Evolutionary conservation across 1,284 basidiomycete genomes (phyloP), one percentile per base, ranked within the genome.

Genomic region (Ganoderma meredithae): DNA sequence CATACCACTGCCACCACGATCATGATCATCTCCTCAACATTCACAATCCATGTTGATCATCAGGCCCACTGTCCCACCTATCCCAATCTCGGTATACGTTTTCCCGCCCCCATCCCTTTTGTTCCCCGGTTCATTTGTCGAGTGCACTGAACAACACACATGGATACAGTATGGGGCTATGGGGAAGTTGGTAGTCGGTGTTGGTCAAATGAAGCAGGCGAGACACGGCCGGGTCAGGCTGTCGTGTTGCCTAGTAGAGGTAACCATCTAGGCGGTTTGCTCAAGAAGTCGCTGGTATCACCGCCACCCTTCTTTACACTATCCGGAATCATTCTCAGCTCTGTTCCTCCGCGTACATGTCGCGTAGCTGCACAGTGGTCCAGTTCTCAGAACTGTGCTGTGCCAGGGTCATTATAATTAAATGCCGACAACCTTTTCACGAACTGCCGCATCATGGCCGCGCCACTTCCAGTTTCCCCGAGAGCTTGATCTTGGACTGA

Each of bases 401-500:
- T 9, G 5, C 22, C 22, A 10, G 22, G 47, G 47, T 22, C 47
- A 22, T 49, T 12, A 25, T 49, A 49, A 49, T 49, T 22, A 49
- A 49, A 49, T 49, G 10, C 47, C 47, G 47, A 22, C 25, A 49
- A 10, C 47, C 47, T 25, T 49, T 22, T 25, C 47, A 25, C 47
- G 22, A 25, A 10, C 9, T 17, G 44, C n/a, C n/a, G 22, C 2
- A 49, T 25, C 47, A 1, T 47, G 44, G 44, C n/a, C 44, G n/a
- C n/a, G n/a, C n/a, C 22, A 49, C 47, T 25, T 66, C 33, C 19
- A 39, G 22, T 56, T 62, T 44, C 43, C 31, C 25, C 27, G 31
- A 39, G 31, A 44, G n/a, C 56, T 36, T 36, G 36, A 36, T 36
- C 36, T 36, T 36, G 36, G 36, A 10, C n/a, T 59, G 56, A 59